phyloP scores from a whole-genome alignment of 129 eudicot species.

The Tagetes erecta region DNA sequence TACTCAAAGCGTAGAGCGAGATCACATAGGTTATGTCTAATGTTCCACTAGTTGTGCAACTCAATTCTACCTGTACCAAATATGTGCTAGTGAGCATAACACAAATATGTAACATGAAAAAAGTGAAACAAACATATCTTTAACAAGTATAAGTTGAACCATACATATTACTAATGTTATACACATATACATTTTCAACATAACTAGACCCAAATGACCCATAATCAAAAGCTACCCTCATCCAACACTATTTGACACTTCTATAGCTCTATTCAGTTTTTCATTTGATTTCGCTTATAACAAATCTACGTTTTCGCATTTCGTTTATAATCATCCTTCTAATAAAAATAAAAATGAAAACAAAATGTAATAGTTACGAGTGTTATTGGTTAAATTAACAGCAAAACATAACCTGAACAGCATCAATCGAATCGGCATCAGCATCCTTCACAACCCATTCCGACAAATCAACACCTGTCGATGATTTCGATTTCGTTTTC shows the following conservation, averaged over 20 bases:
- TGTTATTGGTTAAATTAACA: too few species aligned
- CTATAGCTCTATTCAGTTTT: background rate
- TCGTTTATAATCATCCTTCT: too few species aligned
- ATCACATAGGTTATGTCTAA: conserved; percentile 71
- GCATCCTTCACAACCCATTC: conserved; percentile 77
- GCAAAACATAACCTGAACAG: conserved; percentile 65
- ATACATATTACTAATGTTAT: conserved; percentile 12
- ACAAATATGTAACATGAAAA: background rate
- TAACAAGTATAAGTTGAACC: conserved; percentile 10
- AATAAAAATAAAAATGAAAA: background rate
- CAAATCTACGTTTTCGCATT: too few species aligned
- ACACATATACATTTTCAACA: background rate
- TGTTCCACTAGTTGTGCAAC: conserved; percentile 63
- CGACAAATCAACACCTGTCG: conserved; percentile 31
- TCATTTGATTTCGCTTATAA: too few species aligned
- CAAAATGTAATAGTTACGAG: background rate
- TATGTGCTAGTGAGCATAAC: too few species aligned
- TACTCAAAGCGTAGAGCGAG: conserved; percentile 72
- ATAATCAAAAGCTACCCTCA: background rate
- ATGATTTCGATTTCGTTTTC: conserved; percentile 21
- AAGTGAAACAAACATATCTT: background rate
- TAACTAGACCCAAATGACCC: background rate
- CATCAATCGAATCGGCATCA: conserved; percentile 90
- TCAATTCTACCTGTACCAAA: conserved; percentile 63
- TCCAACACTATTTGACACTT: background rate